Evolutionary conservation across 2,329 filamentous ascomycete genomes (phyloP).

Genomic region (Alternaria gansuensis): DNA sequence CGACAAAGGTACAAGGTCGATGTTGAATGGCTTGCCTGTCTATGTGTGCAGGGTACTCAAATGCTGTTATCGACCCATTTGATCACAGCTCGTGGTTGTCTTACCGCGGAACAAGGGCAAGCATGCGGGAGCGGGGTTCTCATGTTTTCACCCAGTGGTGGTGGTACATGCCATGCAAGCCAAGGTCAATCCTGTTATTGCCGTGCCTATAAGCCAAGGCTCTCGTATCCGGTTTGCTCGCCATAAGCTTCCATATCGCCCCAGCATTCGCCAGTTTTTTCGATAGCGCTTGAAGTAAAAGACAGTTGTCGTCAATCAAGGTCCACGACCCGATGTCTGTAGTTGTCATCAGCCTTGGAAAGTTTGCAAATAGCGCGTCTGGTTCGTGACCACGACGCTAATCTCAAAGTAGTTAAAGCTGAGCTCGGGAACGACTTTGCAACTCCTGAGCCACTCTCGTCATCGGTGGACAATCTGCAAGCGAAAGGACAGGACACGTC

Average conservation of each 20-base stretch:
- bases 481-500: constrained; percentile 13
- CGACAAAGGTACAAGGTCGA: constrained; percentile 9
- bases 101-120: constrained; percentile 15
- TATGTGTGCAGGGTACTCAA: constrained; percentile 5
- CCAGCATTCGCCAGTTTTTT: background rate
- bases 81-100: constrained; percentile 6
- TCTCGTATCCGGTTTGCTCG: background rate
- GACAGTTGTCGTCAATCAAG: background rate
- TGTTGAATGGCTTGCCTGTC: constrained; percentile 12
- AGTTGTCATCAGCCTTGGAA: no score
- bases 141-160: constrained; percentile 14
- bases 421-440: constrained; percentile 26
- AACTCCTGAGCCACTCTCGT: constrained; percentile 23
- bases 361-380: background rate
- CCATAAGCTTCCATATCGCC: background rate
- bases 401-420: constrained; percentile 6
- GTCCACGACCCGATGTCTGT: background rate
- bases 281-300: background rate
- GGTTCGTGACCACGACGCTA: constrained; percentile 3
- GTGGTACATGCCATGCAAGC: constrained; percentile 20
- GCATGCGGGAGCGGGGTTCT: constrained; percentile 29
- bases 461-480: constrained; percentile 32
- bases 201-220: constrained; percentile 13
- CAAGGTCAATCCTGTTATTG: constrained; percentile 4
- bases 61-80: constrained; percentile 5